Evolutionary conservation across 169 alveolate species (phyloP), one percentile per base, ranked within the genome.

Genomic region (Babesia bovis): DNA sequence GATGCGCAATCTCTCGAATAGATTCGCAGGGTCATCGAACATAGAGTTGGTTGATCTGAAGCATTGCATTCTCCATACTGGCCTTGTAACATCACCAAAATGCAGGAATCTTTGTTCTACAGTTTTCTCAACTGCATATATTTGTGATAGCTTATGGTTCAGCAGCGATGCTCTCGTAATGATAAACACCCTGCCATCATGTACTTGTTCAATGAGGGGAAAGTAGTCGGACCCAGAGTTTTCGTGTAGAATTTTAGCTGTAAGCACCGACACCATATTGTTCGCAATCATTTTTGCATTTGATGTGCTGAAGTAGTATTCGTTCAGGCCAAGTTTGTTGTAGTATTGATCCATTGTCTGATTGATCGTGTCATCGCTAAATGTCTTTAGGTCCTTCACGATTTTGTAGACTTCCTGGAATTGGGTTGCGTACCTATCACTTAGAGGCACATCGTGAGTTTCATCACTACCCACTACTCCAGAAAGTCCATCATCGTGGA

Each of bases 21-120:
- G 50, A 6, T 83, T 74, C 26, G 78, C 91, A 4, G 87, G 87
- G 51, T 85, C 93, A 50, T 86, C 93, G 60, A 89, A 90, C 38
- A 90, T 82, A 42, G 93, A 85, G 33, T 85, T 89, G 12, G 90
- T 82, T 10, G 93, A 85, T 60, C 93, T 68, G 61, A 89, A 90
- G 83, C 93, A 85, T 73, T 90, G 93, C 90, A 90, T 79, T 30
- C 95, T 57, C 87, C 90, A 88, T 21, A 83, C 75, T 33, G 91
- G 86, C 45, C 79, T 69, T 13, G 72, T 75, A 70, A 56, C 63
- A 40, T 88, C 91, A 35, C 69, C 66, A 33, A 89, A 69, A 50
- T 83, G 79, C 66, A 90, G 70, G 63, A 78, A 89, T 44, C 88
- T 53, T 56, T 55, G 63, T 75, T 90, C 95, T 19, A 90, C 70